Base-by-base conservation (phyloP, 2,329 filamentous ascomycete genomes). In the Penicillium polonicum region DNA sequence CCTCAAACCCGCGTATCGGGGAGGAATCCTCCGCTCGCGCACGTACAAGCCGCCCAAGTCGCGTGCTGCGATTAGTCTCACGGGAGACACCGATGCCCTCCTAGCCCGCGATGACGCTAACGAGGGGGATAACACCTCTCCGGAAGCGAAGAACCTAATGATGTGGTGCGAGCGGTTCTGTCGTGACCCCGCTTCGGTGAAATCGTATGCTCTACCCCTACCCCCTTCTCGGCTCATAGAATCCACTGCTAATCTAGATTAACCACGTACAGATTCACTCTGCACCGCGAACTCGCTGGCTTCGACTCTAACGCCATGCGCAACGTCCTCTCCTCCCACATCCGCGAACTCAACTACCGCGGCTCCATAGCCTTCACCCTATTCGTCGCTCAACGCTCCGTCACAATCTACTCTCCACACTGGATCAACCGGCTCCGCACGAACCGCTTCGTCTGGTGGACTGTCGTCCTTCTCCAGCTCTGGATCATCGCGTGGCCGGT, bases 401-500 rank as follows among this genome's bases (percentile, higher is more conserved):
- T 77, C 19, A 74, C 70, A 21, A 59, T 77, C 49, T 75, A 74
- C 60, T 75, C 74, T 1, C 74, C 74, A 2, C 72, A 74, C 44
- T 74, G 72, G 68, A 65, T 76, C 46, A 77, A 77, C 60, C 67
- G 58, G 2, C 52, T 73, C 1, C 72, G 74, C n/a, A 65, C 68
- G 7, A 74, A 74, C 51, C 33, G n/a, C 7, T 69, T 64, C 35
- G 62, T 74, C 8, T 77, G 70, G 65, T 76, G 69, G 69, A 9
- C 41, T 4, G 70, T 70, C 31, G 68, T 76, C 10, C 63, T 77
- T 36, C 62, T 74, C 8, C 74, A 76, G 52, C 66, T 77, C 8
- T 77, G 74, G 74, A 68, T 76, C 48, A 61, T 77, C 48, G 66
- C 73, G 7, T 77, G 74, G 74, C 74, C 74, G 0, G 58, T 75